Evolutionary conservation across 441 rosid species (phyloP), one percentile per base, ranked within the genome.

Genomic region (Gossypium aridum): DNA sequence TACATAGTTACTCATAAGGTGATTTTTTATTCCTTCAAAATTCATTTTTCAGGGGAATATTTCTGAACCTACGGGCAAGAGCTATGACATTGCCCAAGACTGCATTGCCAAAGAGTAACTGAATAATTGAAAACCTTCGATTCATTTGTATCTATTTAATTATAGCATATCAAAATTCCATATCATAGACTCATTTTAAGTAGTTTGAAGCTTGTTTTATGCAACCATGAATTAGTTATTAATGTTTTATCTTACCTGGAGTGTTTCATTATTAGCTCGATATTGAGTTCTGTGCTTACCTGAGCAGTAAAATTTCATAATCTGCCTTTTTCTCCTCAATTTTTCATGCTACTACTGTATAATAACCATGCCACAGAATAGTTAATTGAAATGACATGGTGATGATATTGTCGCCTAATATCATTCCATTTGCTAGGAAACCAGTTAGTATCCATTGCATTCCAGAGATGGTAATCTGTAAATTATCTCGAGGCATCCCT

Each of bases 21-120:
- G 26, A 75, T 25, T 43, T 64, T 65, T 43, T 63, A 16, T 17
- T 47, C 55, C 16, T 47, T 47, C 65, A 39, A 28, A 66, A 45
- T 56, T 60, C 53, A 49, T 34, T 64, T 78, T 80, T 54, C 91
- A 92, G 98, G 98, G 98, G 96, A 71, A 92, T 94, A 79, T 92
- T 92, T 85, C 84, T 94, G 77, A 94, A 90, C 72, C 83, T 94
- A 13, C 85, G 80, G 51, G 93, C 93, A 17, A 87, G 87, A 82
- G 82, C 98, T 49, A 76, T 77, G 87, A 78, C 92, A 26, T 75
- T 89, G 79, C 84, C 84, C 57, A 91, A 88, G 85, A 12, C 61
- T 20, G 37, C 92, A 34, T 75, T 90, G 79, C 86, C 83, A 55
- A 92, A 88, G 84, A 83, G 74, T 57, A 80, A 82, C 73, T 76